Evolutionary conservation across 2,329 filamentous ascomycete genomes (phyloP), one percentile per base, ranked within the genome.

Genomic region (Aspergillus sp.): DNA sequence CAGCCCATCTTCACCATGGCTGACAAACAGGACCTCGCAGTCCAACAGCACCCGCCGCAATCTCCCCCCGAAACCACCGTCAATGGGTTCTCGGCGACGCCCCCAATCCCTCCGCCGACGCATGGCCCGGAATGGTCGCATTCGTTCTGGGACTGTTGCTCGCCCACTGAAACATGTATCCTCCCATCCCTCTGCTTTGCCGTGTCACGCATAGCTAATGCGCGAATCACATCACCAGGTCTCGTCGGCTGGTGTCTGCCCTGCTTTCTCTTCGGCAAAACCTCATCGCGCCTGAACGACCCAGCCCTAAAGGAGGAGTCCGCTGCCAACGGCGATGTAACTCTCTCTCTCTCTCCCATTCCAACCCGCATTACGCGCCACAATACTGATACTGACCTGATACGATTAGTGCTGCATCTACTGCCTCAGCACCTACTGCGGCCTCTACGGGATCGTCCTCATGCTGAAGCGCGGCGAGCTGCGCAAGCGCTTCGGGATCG

Each of bases 391-490:
- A 25, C 14, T 10, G 6, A 14, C n/a, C 20, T n/a, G n/a, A 11
- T n/a, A n/a, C n/a, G n/a, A 19, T 29, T 27, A 59, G 56, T 63
- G 60, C 44, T 53, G 50, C 37, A 47, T 52, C 16, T 63, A 48
- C 48, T 45, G 43, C 31, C 44, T 45, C 22, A 36, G 59, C 19
- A 36, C 42, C 26, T 49, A 48, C 29, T 48, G 48, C 29, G 55
- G 55, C 4, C 43, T 58, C 11, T 41, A 44, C 17, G 53, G 55
- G 42, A 61, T 68, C 34, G 55, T 68, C 44, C 58, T 67, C 41
- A 68, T 71, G 60, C 55, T 72, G 40, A 72, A 74, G 53, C 70
- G 74, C 30, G 49, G 49, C 35, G 65, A 73, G 44, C 68, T 76
- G 42, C 68, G 73, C 30, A 57, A 70, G 33, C 62, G 58, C 25